Evolutionary conservation across 2,329 filamentous ascomycete species (phyloP).

Genomic region (Parastagonospora avenae): DNA sequence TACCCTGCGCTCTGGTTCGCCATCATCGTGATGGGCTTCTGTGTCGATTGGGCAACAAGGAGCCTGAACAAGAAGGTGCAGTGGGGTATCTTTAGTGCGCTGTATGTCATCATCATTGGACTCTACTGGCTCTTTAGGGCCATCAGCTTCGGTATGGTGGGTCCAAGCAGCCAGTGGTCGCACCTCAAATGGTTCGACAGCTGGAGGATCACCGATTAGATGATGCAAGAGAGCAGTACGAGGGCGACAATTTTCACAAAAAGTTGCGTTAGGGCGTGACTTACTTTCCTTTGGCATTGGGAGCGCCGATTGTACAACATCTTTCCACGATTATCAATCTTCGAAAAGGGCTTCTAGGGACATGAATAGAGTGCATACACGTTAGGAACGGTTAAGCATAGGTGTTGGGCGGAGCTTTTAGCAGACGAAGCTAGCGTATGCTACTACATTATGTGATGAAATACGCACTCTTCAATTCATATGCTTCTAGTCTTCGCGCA

Average conservation of each 20-base stretch:
- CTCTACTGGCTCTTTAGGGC: slow-evolving; percentile 91
- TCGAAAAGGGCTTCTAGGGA: slow-evolving; percentile 9
- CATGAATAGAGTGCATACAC: slow-evolving; percentile 12
- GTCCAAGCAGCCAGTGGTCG: slow-evolving; percentile 78
- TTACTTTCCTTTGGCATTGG: background rate
- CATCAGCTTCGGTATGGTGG: slow-evolving; percentile 95
- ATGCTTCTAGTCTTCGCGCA: background rate
- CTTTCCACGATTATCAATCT: slow-evolving; percentile 4
- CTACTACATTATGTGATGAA: slow-evolving; percentile 4
- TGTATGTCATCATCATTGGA: slow-evolving; percentile 77
- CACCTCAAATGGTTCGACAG: slow-evolving; percentile 92
- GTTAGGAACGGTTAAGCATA: slow-evolving; percentile 4
- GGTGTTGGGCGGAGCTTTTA: slow-evolving; percentile 6
- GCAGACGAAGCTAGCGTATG: background rate
- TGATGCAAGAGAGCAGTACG: background rate
- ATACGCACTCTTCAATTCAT: background rate
- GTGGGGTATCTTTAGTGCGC: slow-evolving; percentile 69
- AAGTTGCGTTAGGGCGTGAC: background rate
- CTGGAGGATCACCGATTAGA: slow-evolving; percentile 79
- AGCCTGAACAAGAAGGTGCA: slow-evolving; percentile 68
- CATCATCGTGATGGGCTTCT: slow-evolving; percentile 86
- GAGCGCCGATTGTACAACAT: slow-evolving; percentile 2
- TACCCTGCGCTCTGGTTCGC: slow-evolving; percentile 98
- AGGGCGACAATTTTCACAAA: background rate
- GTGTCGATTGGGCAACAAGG: slow-evolving; percentile 80